Conservation (phyloP, 192 early-diverging fungal genomes). For the Powellomyces hirtus region DNA sequence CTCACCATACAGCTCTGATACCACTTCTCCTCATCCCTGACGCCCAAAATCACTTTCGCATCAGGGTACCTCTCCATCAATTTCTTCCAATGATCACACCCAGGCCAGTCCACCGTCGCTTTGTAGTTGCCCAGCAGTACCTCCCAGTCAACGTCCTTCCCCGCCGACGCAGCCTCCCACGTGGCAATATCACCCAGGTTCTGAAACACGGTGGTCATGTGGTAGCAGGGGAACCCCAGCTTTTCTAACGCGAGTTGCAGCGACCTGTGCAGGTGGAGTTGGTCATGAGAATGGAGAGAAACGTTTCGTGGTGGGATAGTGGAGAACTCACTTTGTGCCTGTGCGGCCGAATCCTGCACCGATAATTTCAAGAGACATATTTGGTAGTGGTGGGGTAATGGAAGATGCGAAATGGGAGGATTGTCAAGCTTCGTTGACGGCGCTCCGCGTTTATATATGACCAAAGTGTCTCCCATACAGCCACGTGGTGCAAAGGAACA, state of each 20-base stretch:
- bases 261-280: conserved; percentile 9
- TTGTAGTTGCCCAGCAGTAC: conserved; percentile 11
- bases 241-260: conserved; percentile 26
- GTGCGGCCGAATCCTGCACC: conserved; percentile 7
- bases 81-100: background rate
- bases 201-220: conserved; percentile 31
- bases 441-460: no score
- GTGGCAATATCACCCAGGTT: background rate
- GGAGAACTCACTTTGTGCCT: conserved; percentile 2
- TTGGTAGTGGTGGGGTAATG: no score
- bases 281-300: no score
- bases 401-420: no score
- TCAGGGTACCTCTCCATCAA: conserved; percentile 23
- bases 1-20: no score
- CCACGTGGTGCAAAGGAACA: no score
- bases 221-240: conserved; percentile 25
- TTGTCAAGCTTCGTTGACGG: no score
- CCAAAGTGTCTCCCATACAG: no score
- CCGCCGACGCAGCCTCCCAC: conserved; percentile 16
- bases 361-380: background rate
- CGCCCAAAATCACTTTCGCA: conserved; percentile 33
- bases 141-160: conserved; percentile 24
- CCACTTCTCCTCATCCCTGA: conserved; percentile 34
- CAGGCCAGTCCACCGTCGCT: conserved; percentile 24
- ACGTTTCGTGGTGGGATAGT: no score